Percentiles rank a stretch among this genome's conserved stretches.
phyloP scores from a whole-genome alignment of 805 yeast genomes.

The Torulaspora gathmanii region DNA sequence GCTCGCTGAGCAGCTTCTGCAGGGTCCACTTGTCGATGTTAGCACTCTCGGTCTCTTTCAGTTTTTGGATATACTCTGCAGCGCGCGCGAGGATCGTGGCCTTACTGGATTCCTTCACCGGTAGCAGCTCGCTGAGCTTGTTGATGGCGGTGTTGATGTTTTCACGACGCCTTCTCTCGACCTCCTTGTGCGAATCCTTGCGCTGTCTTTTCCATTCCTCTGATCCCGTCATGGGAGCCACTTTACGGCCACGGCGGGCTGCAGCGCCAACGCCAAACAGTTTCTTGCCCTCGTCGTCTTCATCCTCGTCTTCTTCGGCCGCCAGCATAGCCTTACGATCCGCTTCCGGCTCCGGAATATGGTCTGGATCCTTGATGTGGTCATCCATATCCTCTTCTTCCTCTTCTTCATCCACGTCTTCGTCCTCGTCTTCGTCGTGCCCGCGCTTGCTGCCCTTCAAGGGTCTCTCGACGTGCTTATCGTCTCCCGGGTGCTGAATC shows the following conservation, averaged over 20 bases:
- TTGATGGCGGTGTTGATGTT: slow-evolving; percentile 82
- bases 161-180: slow-evolving; percentile 88
- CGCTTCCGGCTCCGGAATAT: slow-evolving; percentile 12
- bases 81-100: slow-evolving; percentile 85
- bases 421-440: slow-evolving; percentile 10
- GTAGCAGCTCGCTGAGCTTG: slow-evolving; percentile 70
- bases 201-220: slow-evolving; percentile 46
- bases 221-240: slow-evolving; percentile 29
- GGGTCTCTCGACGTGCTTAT: slow-evolving; percentile 5
- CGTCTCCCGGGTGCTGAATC: slow-evolving; percentile 24
- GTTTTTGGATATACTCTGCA: slow-evolving; percentile 81
- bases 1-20: slow-evolving; percentile 88
- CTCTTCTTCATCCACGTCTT: slow-evolving; percentile 15
- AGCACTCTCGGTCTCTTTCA: slow-evolving; percentile 84
- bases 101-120: slow-evolving; percentile 76
- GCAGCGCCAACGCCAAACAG: slow-evolving; percentile 10
- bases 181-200: slow-evolving; percentile 90
- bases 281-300: slow-evolving; percentile 15
- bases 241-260: slow-evolving; percentile 30
- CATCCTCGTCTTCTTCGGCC: slow-evolving; percentile 13
- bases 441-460: slow-evolving; percentile 5
- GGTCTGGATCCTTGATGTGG: slow-evolving; percentile 19
- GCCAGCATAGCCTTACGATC: slow-evolving; percentile 10
- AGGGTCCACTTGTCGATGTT: slow-evolving; percentile 93
- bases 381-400: slow-evolving; percentile 21